phyloP scores from a whole-genome alignment of 495 filamentous ascomycete species.

The Glutinoglossum americanum region DNA sequence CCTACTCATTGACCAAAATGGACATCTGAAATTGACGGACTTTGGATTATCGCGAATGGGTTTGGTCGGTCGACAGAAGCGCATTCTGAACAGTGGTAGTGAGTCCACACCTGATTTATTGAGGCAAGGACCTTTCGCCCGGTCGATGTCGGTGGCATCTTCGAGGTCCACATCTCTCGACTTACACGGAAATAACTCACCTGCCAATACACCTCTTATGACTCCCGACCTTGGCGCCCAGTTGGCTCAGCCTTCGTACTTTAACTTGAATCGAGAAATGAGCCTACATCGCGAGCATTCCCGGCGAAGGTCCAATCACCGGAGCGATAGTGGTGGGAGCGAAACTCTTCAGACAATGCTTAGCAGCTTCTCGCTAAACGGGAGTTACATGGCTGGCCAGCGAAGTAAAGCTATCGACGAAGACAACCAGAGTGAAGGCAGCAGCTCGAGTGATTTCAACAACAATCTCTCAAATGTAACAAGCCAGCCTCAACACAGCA shows the following conservation, averaged over 20 bases:
- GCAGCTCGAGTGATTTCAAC: slow-evolving; percentile 39
- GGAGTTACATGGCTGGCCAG: slow-evolving; percentile 3
- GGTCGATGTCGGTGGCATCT: slow-evolving; percentile 66
- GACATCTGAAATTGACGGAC: slow-evolving; percentile 90
- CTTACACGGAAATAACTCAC: slow-evolving; percentile 57
- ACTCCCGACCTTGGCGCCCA: slow-evolving; percentile 51
- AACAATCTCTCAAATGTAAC: slow-evolving; percentile 23
- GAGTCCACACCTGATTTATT: slow-evolving; percentile 77
- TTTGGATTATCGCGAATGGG: slow-evolving; percentile 97
- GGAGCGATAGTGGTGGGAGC: slow-evolving; percentile 80
- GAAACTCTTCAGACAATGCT: slow-evolving; percentile 74
- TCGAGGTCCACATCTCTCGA: slow-evolving; percentile 95
- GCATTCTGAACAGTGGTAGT: slow-evolving; percentile 56
- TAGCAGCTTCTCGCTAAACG: slow-evolving; percentile 59
- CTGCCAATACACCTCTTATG: slow-evolving; percentile 66
- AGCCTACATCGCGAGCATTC: slow-evolving; percentile 48
- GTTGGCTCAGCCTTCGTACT: slow-evolving; percentile 75
- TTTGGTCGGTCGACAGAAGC: slow-evolving; percentile 84
- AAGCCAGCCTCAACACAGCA: slow-evolving; percentile 21
- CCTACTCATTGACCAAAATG: slow-evolving; percentile 87
- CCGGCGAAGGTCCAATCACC: slow-evolving; percentile 61
- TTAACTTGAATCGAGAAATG: slow-evolving; percentile 50
- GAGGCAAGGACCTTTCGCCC: slow-evolving; percentile 76
- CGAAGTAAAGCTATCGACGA: slow-evolving; percentile 35
- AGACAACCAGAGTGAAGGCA: slow-evolving; percentile 42